Conservation (phyloP, 1,284 basidiomycete genomes). For the Salmacisia buchloeana region DNA sequence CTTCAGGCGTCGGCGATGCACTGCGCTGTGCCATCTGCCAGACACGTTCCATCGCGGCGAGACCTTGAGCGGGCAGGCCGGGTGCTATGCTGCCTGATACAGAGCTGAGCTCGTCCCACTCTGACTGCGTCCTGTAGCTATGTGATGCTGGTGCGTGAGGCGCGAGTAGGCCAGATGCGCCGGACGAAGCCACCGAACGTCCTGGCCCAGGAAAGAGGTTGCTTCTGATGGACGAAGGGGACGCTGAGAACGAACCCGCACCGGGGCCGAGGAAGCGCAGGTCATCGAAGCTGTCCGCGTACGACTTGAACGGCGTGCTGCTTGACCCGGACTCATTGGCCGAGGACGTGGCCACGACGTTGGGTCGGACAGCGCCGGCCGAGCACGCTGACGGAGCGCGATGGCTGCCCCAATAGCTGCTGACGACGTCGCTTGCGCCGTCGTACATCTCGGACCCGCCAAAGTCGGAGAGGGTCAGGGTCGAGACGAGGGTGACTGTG, state of each 20-base stretch:
- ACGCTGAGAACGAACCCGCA: too few species aligned
- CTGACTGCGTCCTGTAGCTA: not conserved
- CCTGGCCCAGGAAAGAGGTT: too few species aligned
- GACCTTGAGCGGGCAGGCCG: not conserved
- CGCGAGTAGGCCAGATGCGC: too few species aligned
- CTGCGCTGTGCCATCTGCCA: not conserved
- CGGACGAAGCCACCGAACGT: too few species aligned
- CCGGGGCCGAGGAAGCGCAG: not conserved
- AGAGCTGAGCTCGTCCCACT: constrained; percentile 4
- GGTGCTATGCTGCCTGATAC: not conserved
- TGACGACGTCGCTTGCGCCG: not conserved
- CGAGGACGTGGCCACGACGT: too few species aligned
- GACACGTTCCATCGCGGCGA: constrained; percentile 1
- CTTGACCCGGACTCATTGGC: too few species aligned
- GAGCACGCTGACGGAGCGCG: not conserved
- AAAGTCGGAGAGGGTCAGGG: constrained; percentile 4
- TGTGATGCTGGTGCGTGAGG: not conserved
- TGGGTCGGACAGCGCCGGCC: too few species aligned
- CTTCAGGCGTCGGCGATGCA: too few species aligned
- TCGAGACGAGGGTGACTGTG: constrained; percentile 1
- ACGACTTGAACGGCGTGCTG: not conserved
- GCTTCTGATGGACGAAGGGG: too few species aligned
- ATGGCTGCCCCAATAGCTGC: constrained; percentile 8
- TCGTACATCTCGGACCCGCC: constrained; percentile 3
- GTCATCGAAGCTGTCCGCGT: not conserved